Base-by-base conservation (phyloP, 495 filamentous ascomycete species). In the Copromyces sp. region DNA sequence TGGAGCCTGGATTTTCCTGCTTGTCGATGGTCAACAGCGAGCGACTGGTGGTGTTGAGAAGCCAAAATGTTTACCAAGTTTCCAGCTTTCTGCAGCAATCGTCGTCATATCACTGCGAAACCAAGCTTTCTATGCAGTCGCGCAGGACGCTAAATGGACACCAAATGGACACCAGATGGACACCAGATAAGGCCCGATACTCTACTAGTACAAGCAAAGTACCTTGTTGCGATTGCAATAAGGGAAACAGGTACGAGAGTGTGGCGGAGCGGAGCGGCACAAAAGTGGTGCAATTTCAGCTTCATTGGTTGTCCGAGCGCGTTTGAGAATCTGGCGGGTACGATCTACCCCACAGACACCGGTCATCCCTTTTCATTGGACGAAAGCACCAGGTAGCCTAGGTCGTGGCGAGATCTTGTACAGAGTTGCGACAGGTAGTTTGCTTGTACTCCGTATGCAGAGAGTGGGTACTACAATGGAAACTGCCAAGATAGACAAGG, bases 241-340 rank as follows among this genome's bases (percentile, higher is more conserved):
- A 74, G 71, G 76, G 68, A 72, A 32, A 69, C 40, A 74, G 38
- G 71, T 72, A 73, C 73, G 35, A 47, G 16, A 39, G 20, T 35
- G 76, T 78, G 75, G 76, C 75, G 76, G 75, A 78, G 76, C 70
- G 68, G 14, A n/a, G 2, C 20, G 38, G 73, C 17, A 68, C 73
- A 75, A 70, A 76, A 69, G 75, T 72, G 73, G 69, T 73, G 65
- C 53, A 76, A 78, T 76, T 59, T 76, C 73, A 45, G 44, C 38
- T 72, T 72, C 70, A 39, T 72, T 44, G 70, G n/a, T 17, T 32
- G 7, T 65, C 29, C 53, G 53, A 65, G 29, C 29, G 14, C 14
- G 53, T 65, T 65, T 35, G 53, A 65, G 53, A 65, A 65, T 9
- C 12, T 9, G 53, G 14, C 29, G 53, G 47, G 47, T 59, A 59